Evolutionary conservation across 148 eudicot genomes (phyloP), one percentile per base, ranked within the genome.

Genomic region (Salicornia ramosissima): DNA sequence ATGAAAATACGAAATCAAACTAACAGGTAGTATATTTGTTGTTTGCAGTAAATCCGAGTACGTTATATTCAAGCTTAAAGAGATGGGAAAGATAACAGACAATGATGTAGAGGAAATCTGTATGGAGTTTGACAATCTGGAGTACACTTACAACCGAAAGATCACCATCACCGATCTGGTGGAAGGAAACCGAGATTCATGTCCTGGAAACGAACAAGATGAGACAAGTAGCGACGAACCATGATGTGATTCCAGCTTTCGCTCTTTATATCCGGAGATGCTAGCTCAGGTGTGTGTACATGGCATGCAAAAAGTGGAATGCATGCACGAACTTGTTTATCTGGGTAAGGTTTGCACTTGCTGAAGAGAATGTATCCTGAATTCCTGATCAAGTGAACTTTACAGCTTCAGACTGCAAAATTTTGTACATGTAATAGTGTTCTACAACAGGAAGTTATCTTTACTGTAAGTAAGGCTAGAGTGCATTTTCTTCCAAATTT

Each of bases 41-140:
- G 56, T 30, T 40, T 81, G 87, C 89, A 87, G 92, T 72, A 87
- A 87, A 72, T 74, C 89, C 0, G 92, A 87, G 51, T 87, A 81
- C 50, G 79, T 87, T 21, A 75, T 87, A 26, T 84, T 79, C 83
- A 85, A 88, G 89, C 89, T 88, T 11, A 83, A 74, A 73, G 83
- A 88, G 78, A 85, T 88, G 89, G 89, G 92, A 18, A 88, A 77
- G 76, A 68, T 87, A 75, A 74, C 77, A 71, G 82, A 84, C 16
- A 75, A 78, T 33, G 88, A 86, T 49, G 72, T 86, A 39, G 7
- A 49, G 16, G 77, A 77, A 34, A 83, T 86, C 26, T 78, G 86
- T 72, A 72, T 75, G 61, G 85, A 84, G 74, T 88, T 86, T 77
- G 89, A 88, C 10, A 61, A 59, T 45, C 70, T 79, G 75, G 88